phyloP scores from a whole-genome alignment of 169 alveolate genomes.

The Plasmodium blacklocki region DNA sequence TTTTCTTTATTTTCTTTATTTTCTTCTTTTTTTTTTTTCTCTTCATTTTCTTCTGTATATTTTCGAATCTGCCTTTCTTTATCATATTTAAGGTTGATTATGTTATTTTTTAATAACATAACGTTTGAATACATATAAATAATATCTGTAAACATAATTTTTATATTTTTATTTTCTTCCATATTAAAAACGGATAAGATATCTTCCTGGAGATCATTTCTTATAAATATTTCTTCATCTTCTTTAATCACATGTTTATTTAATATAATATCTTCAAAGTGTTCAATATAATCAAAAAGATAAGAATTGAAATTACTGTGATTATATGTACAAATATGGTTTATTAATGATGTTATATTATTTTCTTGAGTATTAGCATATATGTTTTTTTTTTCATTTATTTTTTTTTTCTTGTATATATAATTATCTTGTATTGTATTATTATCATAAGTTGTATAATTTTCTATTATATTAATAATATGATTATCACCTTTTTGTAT shows the following conservation, averaged over 20 bases:
- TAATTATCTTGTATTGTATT: not conserved
- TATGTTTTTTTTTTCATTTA: not conserved
- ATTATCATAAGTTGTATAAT: constrained; percentile 5
- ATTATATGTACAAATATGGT: not conserved
- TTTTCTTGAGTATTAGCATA: not conserved
- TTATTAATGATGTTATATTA: constrained; percentile 15
- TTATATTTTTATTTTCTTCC: constrained; percentile 34
- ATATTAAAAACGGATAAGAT: constrained; percentile 25
- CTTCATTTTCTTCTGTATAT: constrained; percentile 6
- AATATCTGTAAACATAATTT: constrained; percentile 27
- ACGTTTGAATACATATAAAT: constrained; percentile 40
- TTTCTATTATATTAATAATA: constrained; percentile 38
- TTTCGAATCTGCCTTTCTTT: constrained; percentile 4
- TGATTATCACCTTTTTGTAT: constrained; percentile 14
- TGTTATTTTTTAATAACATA: constrained; percentile 20
- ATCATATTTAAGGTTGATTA: not conserved
- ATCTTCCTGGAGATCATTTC: constrained; percentile 6
- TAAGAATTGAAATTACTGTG: constrained; percentile 21
- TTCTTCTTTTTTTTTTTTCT: too few relatives aligned
- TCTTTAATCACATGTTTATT: not conserved
- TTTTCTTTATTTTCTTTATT: too few relatives aligned
- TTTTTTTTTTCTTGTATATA: constrained; percentile 18
- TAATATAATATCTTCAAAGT: constrained; percentile 26
- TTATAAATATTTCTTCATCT: not conserved
- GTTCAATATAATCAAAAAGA: constrained; percentile 46